phyloP scores from a whole-genome alignment of 352 stramenopile species.

The Globisporangium recalcitrans region DNA sequence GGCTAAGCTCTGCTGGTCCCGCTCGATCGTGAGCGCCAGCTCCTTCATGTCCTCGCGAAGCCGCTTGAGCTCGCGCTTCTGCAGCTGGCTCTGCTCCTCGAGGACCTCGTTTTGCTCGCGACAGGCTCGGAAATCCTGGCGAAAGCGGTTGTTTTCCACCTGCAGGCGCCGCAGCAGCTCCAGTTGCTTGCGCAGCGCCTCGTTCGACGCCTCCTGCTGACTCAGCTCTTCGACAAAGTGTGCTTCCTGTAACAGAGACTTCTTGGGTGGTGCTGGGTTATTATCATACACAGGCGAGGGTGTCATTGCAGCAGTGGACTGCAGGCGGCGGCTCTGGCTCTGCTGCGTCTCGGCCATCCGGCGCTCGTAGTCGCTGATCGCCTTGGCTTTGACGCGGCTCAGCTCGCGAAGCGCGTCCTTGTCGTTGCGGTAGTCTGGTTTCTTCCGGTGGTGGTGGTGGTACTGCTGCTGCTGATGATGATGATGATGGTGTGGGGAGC shows the following conservation, averaged over 20 bases:
- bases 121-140: slow-evolving; percentile 38
- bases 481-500: too few relatives aligned
- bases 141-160: slow-evolving; percentile 69
- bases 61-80: too few relatives aligned
- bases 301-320: background rate
- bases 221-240: slow-evolving; percentile 27
- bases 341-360: slow-evolving; percentile 15
- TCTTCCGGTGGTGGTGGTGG: background rate
- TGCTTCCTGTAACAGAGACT: background rate
- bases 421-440: slow-evolving; percentile 12
- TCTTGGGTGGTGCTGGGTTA: background rate
- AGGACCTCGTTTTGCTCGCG: too few relatives aligned
- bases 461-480: too few relatives aligned
- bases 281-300: background rate
- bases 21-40: too few relatives aligned
- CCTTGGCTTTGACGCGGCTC: slow-evolving; percentile 34
- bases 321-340: slow-evolving; percentile 1
- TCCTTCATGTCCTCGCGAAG: too few relatives aligned
- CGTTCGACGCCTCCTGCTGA: slow-evolving; percentile 58
- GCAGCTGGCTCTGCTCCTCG: too few relatives aligned
- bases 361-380: slow-evolving; percentile 29
- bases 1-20: too few relatives aligned
- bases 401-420: slow-evolving; percentile 24
- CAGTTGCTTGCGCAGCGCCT: slow-evolving; percentile 58
- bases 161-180: slow-evolving; percentile 65